These are phyloP conservation scores for Oryza officinalis DNA, from an alignment of 176 grass and related monocot genomes.

Conservation along the genomic window DNA sequence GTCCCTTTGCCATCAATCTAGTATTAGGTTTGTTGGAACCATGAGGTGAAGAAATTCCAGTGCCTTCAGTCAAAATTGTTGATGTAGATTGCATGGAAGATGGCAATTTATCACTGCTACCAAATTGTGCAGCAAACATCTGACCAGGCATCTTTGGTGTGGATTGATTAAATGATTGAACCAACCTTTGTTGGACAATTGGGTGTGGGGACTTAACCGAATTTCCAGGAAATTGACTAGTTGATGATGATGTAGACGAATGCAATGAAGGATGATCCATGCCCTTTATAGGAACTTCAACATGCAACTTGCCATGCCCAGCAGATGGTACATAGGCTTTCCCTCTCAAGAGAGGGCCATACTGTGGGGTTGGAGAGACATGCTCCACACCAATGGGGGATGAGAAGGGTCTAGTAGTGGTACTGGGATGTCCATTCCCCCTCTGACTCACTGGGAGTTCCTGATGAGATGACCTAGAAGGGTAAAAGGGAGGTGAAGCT, in stretches of 20 bases:
- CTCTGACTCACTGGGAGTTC: slow-evolving; percentile 41
- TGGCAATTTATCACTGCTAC: slow-evolving; percentile 38
- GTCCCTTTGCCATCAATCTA: slow-evolving; percentile 44
- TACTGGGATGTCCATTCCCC: slow-evolving; percentile 41
- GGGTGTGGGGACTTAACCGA: slow-evolving; percentile 28
- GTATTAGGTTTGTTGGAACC: slow-evolving; percentile 48
- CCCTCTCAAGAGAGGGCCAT: slow-evolving; percentile 46
- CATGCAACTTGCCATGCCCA: slow-evolving; percentile 33
- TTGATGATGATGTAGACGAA: slow-evolving; percentile 33
- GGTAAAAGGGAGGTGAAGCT: slow-evolving; percentile 87
- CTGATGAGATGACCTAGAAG: slow-evolving; percentile 48
- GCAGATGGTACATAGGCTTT: slow-evolving; percentile 47
- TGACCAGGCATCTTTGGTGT: slow-evolving; percentile 34
- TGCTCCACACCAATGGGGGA: slow-evolving; percentile 33
- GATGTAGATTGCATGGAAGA: slow-evolving; percentile 42
- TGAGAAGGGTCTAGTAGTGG: slow-evolving; percentile 37
- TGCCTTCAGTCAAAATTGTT: slow-evolving; percentile 44
- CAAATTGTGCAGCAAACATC: slow-evolving; percentile 36
- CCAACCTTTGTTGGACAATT: slow-evolving; percentile 37
- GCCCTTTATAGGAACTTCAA: slow-evolving; percentile 31
- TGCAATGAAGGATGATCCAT: slow-evolving; percentile 23
- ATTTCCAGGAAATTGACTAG: slow-evolving; percentile 39
- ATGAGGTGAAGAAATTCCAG: slow-evolving; percentile 36
- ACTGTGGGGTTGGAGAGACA: slow-evolving; percentile 34
- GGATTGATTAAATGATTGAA: slow-evolving; percentile 45